Conservation (phyloP, 345 rosid species). For the Sisymbrium altissimum region DNA sequence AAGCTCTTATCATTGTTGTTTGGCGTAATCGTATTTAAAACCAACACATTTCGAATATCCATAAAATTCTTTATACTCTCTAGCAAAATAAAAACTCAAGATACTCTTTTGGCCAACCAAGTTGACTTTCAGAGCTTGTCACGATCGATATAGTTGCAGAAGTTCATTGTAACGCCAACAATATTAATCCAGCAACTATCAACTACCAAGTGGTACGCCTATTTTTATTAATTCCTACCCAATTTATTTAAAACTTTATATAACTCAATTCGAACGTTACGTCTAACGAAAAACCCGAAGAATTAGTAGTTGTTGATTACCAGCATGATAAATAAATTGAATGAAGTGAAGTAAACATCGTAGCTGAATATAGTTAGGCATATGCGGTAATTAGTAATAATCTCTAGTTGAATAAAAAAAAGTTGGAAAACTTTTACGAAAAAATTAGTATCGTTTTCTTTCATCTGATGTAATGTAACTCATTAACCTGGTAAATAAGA, state of each 20-base stretch:
- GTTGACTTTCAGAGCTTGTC: constrained; percentile 14
- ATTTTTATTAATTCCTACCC: background rate
- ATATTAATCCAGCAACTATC: background rate
- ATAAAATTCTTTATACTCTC: background rate
- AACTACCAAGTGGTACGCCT: background rate
- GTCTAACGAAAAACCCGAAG: background rate
- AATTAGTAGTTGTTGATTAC: background rate
- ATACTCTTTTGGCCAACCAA: background rate
- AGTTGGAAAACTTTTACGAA: too few species aligned
- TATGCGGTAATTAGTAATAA: background rate
- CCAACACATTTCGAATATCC: constrained; percentile 12
- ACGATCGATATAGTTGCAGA: background rate
- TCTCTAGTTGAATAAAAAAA: too few species aligned
- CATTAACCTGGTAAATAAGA: background rate
- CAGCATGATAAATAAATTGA: too few species aligned
- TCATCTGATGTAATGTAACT: too few species aligned
- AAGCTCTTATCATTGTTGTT: background rate
- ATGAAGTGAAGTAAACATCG: background rate
- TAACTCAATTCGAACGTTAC: background rate
- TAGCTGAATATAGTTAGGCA: background rate
- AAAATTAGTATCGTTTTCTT: too few species aligned
- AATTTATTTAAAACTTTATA: too few species aligned
- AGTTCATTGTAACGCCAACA: background rate
- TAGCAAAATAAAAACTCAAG: background rate
- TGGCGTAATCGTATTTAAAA: background rate